A percentile compares a stretch with the other conserved stretches of the same genome.
phyloP scores from a whole-genome alignment of 495 filamentous ascomycete genomes.

The Penicillium lagena region DNA sequence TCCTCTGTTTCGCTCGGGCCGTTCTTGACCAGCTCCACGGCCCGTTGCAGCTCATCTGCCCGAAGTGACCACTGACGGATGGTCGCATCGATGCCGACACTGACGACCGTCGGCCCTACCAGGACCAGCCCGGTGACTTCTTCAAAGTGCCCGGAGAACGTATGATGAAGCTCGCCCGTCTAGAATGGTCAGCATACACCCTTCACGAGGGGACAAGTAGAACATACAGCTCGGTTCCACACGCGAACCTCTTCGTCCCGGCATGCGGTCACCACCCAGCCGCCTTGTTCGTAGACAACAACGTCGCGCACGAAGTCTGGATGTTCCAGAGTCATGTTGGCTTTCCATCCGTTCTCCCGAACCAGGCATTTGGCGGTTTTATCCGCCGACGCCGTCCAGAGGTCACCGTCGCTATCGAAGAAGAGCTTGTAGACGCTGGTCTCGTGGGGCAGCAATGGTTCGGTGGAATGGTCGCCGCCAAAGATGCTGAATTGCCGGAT shows the following conservation, averaged over 20 bases:
- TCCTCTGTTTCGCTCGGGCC: conserved; percentile 42
- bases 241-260: conserved; percentile 87
- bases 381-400: conserved; percentile 90
- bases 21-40: conserved; percentile 51
- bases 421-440: conserved; percentile 84
- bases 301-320: conserved; percentile 88
- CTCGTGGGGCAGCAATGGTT: conserved; percentile 73
- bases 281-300: conserved; percentile 57
- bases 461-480: conserved; percentile 39
- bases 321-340: conserved; percentile 67
- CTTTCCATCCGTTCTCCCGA: conserved; percentile 55
- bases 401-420: conserved; percentile 63
- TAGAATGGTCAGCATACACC: conserved; percentile 19
- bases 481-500: conserved; percentile 56
- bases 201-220: not conserved
- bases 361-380: conserved; percentile 71
- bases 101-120: conserved; percentile 57
- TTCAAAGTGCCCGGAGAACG: conserved; percentile 82
- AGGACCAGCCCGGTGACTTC: conserved; percentile 79
- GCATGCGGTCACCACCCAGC: conserved; percentile 87
- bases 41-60: conserved; percentile 55
- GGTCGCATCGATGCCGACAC: conserved; percentile 84
- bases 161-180: conserved; percentile 68
- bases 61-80: conserved; percentile 73
- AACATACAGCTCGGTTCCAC: conserved; percentile 64